Evolutionary conservation across 2,329 filamentous ascomycete species (phyloP), one percentile per base, ranked within the genome.

Genomic region (Neonectria ditissima): DNA sequence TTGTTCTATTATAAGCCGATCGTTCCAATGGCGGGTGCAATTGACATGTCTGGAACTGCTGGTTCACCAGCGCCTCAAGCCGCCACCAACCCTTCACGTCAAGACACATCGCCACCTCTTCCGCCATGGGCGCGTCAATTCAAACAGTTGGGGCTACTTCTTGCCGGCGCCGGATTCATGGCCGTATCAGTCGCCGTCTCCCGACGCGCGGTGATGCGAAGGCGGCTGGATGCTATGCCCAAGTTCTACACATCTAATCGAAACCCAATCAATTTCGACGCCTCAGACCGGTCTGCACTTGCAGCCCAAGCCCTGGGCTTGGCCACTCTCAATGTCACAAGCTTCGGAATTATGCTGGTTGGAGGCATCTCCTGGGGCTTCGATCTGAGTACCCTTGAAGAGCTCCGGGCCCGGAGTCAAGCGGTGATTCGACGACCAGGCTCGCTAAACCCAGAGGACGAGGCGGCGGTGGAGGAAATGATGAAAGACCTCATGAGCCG

Each of bases 241-340:
- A 86, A 86, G 50, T 95, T 91, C 81, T 97, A 91, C 84, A 81
- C 87, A 14, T 87, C 86, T 47, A 90, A 87, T 77, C 87, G 69
- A 16, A 59, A 67, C 5, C 65, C 69, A 20, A 53, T 61, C 28
- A 66, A 62, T 32, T 54, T 76, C 55, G 75, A 79, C 65, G 64
- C 70, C 8, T 67, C 66, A n/a, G 76, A 78, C 54, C 72, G 75
- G 39, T 63, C 77, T 54, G 76, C 91, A 41, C 90, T 97, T 67
- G 95, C 95, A 1, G 80, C 91, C 34, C 92, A 97, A 78, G 95
- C 95, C 0, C 82, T 99, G 22, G 92, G 90, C 52, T 82, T 97
- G 37, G 96, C 95, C 0, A 97, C 94, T 0, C 85, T 97, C 70
- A 97, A 97, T 72, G 92, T 96, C 13, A 74, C 89, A 32, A 92